These are phyloP conservation scores for Acacia crassicarpa DNA, from an alignment of 306 rosid genomes.

Conservation along the genomic window DNA sequence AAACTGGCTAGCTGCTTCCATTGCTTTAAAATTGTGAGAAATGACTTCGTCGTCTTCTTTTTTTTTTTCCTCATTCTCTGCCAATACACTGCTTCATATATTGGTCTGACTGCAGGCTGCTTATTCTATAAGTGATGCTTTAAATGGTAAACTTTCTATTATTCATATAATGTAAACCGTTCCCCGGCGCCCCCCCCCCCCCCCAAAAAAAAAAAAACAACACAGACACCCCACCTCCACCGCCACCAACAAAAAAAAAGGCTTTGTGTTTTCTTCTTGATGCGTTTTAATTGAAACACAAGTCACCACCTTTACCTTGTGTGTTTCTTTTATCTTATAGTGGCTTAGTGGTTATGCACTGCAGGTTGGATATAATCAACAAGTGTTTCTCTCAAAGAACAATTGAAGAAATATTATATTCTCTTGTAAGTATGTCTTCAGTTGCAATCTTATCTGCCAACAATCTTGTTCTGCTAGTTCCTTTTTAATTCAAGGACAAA, in stretches of 20 bases:
- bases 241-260: not conserved
- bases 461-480: conserved; percentile 1
- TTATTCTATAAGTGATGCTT: not conserved
- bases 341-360: conserved; percentile 19
- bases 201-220: not conserved
- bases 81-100: not conserved
- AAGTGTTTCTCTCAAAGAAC: conserved; percentile 79
- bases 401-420: conserved; percentile 69
- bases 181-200: not conserved
- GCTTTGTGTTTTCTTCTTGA: not conserved
- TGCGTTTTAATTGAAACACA: not conserved
- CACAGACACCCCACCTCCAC: not conserved
- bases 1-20: not conserved
- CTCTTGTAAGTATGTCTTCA: conserved; percentile 66
- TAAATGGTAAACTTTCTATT: not conserved
- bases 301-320: not conserved
- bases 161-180: not conserved
- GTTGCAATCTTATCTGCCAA: not conserved
- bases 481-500: not conserved
- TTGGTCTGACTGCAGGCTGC: not conserved
- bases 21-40: not conserved
- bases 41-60: not conserved
- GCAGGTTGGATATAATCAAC: conserved; percentile 76
- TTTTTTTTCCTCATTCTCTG: not conserved
- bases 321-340: conserved; percentile 17